Percentiles rank a stretch among this genome's conserved stretches.
These are phyloP conservation scores for Diaporthe sp. DNA, from an alignment of 2,329 filamentous ascomycete genomes.

Conservation along the genomic window DNA sequence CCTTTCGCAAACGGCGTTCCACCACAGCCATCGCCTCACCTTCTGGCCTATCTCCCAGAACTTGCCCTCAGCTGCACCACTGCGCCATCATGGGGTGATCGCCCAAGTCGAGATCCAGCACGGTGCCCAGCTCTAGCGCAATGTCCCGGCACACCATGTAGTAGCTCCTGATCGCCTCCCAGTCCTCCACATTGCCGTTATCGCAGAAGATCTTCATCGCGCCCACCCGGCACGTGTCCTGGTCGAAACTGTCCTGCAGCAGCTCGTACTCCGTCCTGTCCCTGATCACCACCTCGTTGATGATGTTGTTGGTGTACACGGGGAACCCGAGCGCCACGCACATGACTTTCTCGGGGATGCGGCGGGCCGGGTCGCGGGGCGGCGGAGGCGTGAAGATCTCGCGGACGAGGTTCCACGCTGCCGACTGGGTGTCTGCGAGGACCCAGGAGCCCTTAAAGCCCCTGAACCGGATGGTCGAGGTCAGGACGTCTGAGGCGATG, in stretches of 20 bases:
- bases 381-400: background rate
- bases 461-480: background rate
- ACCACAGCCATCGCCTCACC: background rate
- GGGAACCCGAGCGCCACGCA: background rate
- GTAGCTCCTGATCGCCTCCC: background rate
- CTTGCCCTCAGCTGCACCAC: background rate
- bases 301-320: background rate
- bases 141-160: background rate
- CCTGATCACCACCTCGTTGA: background rate
- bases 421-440: background rate
- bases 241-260: background rate
- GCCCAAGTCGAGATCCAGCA: background rate
- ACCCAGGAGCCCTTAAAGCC: conserved; percentile 16
- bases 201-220: background rate
- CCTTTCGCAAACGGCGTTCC: background rate
- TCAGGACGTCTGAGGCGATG: background rate
- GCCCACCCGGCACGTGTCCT: background rate
- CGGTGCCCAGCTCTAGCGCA: background rate
- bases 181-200: background rate
- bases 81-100: background rate
- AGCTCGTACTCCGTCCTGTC: background rate
- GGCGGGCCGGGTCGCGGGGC: background rate
- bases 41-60: accelerated
- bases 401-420: background rate
- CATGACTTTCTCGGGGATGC: background rate